A percentile compares a stretch with the other conserved stretches of the same genome.
phyloP scores from a whole-genome alignment of 2,329 filamentous ascomycete species.

The Claviceps sp. region DNA sequence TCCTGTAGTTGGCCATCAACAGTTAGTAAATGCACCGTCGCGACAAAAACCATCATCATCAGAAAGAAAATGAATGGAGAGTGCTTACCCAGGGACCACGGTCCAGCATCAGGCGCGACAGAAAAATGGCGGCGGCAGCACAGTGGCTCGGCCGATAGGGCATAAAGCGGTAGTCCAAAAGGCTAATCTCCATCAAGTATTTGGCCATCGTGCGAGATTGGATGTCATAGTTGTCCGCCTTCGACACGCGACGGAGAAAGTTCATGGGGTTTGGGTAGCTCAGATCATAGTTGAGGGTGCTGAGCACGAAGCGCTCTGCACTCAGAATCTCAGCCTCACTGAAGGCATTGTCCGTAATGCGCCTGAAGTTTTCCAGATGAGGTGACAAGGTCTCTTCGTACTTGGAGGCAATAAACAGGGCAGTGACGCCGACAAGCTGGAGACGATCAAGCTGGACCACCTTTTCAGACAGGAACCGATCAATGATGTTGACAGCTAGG shows the following conservation, averaged over 20 bases:
- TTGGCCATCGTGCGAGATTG: conserved; percentile 94
- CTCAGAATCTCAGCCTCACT: conserved; percentile 88
- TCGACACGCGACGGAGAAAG: conserved; percentile 95
- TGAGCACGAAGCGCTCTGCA: conserved; percentile 89
- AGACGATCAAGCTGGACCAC: conserved; percentile 92
- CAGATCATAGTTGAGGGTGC: conserved; percentile 86
- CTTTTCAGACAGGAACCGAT: conserved; percentile 91
- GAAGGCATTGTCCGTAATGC: conserved; percentile 94
- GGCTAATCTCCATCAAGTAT: conserved; percentile 93
- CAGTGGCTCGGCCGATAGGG: conserved; percentile 77
- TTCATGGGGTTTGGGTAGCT: conserved; percentile 99
- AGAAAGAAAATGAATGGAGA: conserved; percentile 9
- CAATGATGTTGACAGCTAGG: conserved; percentile 94
- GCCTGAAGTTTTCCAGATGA: conserved; percentile 91
- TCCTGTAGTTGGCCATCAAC: conserved; percentile 38
- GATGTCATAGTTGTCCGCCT: conserved; percentile 98
- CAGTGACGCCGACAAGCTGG: conserved; percentile 91
- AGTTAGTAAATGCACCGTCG: conserved; percentile 14
- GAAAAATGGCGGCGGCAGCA: conserved; percentile 87
- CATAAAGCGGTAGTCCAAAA: conserved; percentile 91
- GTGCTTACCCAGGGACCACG: conserved; percentile 74
- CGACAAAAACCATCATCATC: not conserved
- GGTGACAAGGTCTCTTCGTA: conserved; percentile 97
- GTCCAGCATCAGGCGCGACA: conserved; percentile 80
- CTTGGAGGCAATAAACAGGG: conserved; percentile 99